Evolutionary conservation across 2,329 filamentous ascomycete species (phyloP).

Genomic region (Rhinocladiella similis): DNA sequence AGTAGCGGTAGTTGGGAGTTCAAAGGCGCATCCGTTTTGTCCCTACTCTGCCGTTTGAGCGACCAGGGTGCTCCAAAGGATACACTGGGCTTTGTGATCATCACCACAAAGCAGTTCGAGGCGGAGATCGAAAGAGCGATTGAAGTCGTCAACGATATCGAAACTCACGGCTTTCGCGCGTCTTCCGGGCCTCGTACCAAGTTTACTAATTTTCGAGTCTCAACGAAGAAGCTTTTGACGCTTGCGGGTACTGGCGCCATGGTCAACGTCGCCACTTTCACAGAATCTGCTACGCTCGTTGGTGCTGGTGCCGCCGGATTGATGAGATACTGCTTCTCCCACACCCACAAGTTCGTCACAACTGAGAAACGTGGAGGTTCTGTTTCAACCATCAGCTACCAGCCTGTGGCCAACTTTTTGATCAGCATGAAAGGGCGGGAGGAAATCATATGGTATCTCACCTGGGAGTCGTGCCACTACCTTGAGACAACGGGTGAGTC

Average conservation of each 20-base stretch:
- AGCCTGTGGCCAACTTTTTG: conserved; percentile 53
- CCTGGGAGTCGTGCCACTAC: conserved; percentile 52
- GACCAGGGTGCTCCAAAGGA: conserved; percentile 31
- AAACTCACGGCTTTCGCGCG: conserved; percentile 49
- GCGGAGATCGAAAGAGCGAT: conserved; percentile 45
- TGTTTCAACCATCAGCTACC: conserved; percentile 47
- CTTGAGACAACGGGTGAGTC: conserved; percentile 46
- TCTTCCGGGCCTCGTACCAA: conserved; percentile 50
- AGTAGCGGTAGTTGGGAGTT: conserved; percentile 56
- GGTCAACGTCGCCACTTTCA: conserved; percentile 44
- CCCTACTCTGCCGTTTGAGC: conserved; percentile 49
- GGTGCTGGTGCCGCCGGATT: conserved; percentile 56
- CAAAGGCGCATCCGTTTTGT: conserved; percentile 52
- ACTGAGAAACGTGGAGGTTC: conserved; percentile 47
- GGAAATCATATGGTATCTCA: conserved; percentile 50
- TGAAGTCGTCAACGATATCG: conserved; percentile 46
- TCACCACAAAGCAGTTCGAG: conserved; percentile 50
- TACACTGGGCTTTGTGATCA: conserved; percentile 50
- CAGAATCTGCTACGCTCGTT: conserved; percentile 49
- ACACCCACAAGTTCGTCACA: conserved; percentile 52
- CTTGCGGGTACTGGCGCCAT: conserved; percentile 35
- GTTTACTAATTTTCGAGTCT: conserved; percentile 51
- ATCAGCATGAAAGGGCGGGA: conserved; percentile 54
- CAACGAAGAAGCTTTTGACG: conserved; percentile 46
- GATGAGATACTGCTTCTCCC: conserved; percentile 56